phyloP scores from a whole-genome alignment of 805 yeast species.

The Starmerella gropengiesseri region DNA sequence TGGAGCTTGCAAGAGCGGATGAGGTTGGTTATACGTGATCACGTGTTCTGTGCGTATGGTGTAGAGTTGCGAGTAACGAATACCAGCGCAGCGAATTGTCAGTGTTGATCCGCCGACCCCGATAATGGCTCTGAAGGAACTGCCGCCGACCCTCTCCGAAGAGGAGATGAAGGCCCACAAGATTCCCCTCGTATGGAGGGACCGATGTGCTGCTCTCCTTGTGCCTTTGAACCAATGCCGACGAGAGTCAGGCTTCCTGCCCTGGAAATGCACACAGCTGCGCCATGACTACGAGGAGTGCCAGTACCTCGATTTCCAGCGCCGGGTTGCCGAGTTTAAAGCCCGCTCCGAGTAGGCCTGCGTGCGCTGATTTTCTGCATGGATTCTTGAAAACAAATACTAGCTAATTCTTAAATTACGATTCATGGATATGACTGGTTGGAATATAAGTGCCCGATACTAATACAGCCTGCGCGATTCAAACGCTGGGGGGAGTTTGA shows the following conservation, averaged over 20 bases:
- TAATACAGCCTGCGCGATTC: neutral
- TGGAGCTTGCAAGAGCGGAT: no score
- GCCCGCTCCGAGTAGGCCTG: constrained; percentile 23
- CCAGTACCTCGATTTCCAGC: constrained; percentile 66
- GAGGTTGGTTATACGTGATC: no score
- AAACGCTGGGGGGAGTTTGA: no score
- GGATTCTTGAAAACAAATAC: neutral
- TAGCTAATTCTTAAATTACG: neutral
- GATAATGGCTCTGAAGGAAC: constrained; percentile 26
- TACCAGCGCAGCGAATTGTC: neutral
- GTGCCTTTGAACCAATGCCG: constrained; percentile 56
- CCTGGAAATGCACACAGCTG: constrained; percentile 66
- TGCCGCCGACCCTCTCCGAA: constrained; percentile 41
- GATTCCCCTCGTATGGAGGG: constrained; percentile 71
- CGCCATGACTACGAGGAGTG: constrained; percentile 80
- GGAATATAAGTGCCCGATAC: no score
- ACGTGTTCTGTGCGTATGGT: neutral
- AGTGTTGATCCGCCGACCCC: neutral
- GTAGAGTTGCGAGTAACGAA: neutral
- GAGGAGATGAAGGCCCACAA: constrained; percentile 73
- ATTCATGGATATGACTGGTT: no score
- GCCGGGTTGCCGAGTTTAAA: constrained; percentile 66
- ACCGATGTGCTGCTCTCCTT: constrained; percentile 62
- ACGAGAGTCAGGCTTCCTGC: constrained; percentile 44
- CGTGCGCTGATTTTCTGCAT: neutral